Evolutionary conservation across 208 protist genomes (phyloP), one percentile per base, ranked within the genome.

Genomic region (Leptomonas pyrrhocoris): DNA sequence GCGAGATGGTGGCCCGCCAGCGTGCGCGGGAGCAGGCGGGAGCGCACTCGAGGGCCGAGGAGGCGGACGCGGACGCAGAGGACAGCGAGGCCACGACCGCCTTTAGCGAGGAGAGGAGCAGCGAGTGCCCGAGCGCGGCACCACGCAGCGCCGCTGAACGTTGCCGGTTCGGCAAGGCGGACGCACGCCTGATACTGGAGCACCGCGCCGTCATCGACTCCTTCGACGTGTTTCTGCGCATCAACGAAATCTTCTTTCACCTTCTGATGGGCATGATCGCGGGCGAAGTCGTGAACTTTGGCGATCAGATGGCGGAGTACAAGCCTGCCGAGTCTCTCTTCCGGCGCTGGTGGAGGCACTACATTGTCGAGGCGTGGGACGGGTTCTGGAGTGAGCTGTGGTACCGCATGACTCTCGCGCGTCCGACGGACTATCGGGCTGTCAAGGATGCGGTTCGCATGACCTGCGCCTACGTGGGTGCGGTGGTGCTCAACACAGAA

Each of bases 381-480:
- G 66, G 69, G 57, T 85, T 90, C 49, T 86, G 78, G 69, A 34
- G 46, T 12, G 79, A 85, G 64, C 49, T 85, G 53, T 81, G 73
- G 54, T 74, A 68, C 51, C 75, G 72, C 43, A 25, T 90, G 13
- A 83, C 78, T 16, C 61, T 90, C 12, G 76, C 73, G 18, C 71
- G 68, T 8, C 85, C 79, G 0, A 49, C 49, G 59, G 79, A 85
- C 70, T 66, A 77, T 4, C 74, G 85, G 2, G 49, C 74, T 15
- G 50, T 83, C 38, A 90, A 87, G 76, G 81, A 90, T 69, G 81
- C 75, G 5, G 66, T 90, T 58, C 83, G 84, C 56, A 75, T 85
- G 43, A 75, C 79, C 23, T 80, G 58, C 38, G 85, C 74, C 40
- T 86, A 83, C 63, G 75, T 81, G 28, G 36, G 57, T 15, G 77